Evolutionary conservation across 148 eudicot species (phyloP).

Genomic region (Gaultheria prostrata): DNA sequence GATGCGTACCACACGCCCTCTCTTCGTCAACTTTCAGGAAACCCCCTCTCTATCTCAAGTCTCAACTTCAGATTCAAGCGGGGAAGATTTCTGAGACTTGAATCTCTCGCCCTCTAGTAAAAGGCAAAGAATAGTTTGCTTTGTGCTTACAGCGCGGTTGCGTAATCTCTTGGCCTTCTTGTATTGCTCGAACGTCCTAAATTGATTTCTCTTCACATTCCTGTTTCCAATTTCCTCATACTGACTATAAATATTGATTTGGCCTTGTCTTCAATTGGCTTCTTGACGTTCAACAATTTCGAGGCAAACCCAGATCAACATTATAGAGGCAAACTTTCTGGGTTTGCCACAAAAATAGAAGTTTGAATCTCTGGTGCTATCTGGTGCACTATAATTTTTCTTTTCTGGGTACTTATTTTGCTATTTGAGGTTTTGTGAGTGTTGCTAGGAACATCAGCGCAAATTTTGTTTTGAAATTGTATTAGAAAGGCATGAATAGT

Average conservation of each 20-base stretch:
- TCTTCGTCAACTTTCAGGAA: too few relatives aligned
- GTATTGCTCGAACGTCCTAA: not conserved
- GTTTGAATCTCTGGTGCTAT: not conserved
- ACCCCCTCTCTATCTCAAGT: too few relatives aligned
- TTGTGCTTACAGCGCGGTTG: constrained; percentile 17
- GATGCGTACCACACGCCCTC: too few relatives aligned
- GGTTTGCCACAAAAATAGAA: not conserved
- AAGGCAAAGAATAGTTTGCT: constrained; percentile 32
- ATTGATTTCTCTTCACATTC: not conserved
- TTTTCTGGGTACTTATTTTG: not conserved
- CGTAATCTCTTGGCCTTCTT: constrained; percentile 11
- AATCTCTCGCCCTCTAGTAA: constrained; percentile 6
- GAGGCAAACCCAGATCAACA: not conserved
- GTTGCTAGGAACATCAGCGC: not conserved
- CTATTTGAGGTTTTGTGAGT: not conserved
- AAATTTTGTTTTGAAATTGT: constrained; percentile 14
- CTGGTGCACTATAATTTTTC: not conserved
- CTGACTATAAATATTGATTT: not conserved
- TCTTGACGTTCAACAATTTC: not conserved
- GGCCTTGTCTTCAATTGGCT: not conserved
- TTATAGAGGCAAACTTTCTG: not conserved
- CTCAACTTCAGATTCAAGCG: too few relatives aligned
- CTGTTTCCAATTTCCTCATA: not conserved
- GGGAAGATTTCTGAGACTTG: too few relatives aligned
- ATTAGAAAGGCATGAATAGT: constrained; percentile 47